Evolutionary conservation across 1,139 yeast genomes (phyloP), one percentile per base, ranked within the genome.

Genomic region (Suhomyces wounanorum): DNA sequence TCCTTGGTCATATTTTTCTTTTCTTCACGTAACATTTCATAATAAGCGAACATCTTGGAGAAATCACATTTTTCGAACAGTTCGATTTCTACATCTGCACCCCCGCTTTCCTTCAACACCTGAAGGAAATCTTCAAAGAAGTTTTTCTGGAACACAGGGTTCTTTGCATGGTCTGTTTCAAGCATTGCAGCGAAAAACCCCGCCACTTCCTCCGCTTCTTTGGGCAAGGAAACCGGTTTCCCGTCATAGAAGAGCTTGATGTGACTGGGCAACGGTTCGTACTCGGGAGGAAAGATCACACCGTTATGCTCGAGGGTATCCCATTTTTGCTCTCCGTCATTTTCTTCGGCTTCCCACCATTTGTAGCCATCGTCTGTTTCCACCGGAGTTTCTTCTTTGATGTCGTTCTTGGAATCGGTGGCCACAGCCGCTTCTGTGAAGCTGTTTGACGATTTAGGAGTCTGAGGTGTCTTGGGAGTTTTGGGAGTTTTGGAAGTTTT

Each of bases 151-250:
- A 94, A 94, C 1, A 83, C 85, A 0, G 96, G 92, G 64, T 91
- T 92, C 57, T 84, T 79, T 13, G 92, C 96, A 68, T 92, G 97
- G 59, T 91, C 97, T 0, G 95, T 81, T 59, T 89, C 92, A 42
- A 92, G 56, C 83, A 92, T 80, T 8, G 97, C 97, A 16, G 88
- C 98, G 67, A 78, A 94, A 64, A 91, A 92, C 0, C 97, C 97
- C 0, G 97, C 98, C 35, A 94, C 97, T 68, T 94, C 98, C 68
- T 94, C 99, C 1, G 97, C 98, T 51, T 79, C 89, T 1, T 73
- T 70, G 0, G 96, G 94, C 53, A 92, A 74, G 26, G 72, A 73
- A 0, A 92, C 90, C 0, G 94, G 87, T 56, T 81, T 78, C 1
- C 89, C 90, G 57, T 87, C 86, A 63, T 92, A 92, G 55, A 82